Conservation (phyloP, 805 yeast species). For the Kregervanrija pseudodelftensis region DNA sequence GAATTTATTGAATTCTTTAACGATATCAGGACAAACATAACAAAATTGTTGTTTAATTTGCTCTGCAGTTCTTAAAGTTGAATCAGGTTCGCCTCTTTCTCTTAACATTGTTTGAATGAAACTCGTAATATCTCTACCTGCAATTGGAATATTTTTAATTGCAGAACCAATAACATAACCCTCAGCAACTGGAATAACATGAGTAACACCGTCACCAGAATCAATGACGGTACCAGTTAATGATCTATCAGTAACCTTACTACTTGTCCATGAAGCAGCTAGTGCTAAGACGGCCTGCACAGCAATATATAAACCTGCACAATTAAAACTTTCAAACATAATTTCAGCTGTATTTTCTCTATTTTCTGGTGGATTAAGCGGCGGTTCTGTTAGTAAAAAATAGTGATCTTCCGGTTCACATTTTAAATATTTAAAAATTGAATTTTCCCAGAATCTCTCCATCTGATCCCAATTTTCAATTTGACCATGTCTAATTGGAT, state of each 20-base stretch:
- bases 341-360: constrained; percentile 98
- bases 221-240: constrained; percentile 98
- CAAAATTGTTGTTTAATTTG: constrained; percentile 94
- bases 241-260: constrained; percentile 90
- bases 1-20: constrained; percentile 89
- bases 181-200: constrained; percentile 98
- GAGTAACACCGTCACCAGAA: constrained; percentile 98
- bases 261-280: constrained; percentile 98
- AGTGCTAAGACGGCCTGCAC: constrained; percentile 98
- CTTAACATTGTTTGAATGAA: constrained; percentile 90
- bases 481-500: constrained; percentile 97
- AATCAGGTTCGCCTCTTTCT: constrained; percentile 94
- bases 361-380: constrained; percentile 98
- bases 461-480: constrained; percentile 99
- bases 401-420: constrained; percentile 99
- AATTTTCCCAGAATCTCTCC: constrained; percentile 98
- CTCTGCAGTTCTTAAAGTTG: constrained; percentile 92
- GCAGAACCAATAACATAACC: constrained; percentile 98
- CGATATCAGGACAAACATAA: constrained; percentile 96
- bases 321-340: constrained; percentile 97
- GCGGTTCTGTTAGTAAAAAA: constrained; percentile 94
- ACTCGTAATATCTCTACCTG: constrained; percentile 94
- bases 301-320: constrained; percentile 97
- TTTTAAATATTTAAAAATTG: constrained; percentile 90
- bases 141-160: constrained; percentile 94